Evolutionary conservation across 2,329 filamentous ascomycete genomes (phyloP).

Genomic region (Ceratocystis papillata): DNA sequence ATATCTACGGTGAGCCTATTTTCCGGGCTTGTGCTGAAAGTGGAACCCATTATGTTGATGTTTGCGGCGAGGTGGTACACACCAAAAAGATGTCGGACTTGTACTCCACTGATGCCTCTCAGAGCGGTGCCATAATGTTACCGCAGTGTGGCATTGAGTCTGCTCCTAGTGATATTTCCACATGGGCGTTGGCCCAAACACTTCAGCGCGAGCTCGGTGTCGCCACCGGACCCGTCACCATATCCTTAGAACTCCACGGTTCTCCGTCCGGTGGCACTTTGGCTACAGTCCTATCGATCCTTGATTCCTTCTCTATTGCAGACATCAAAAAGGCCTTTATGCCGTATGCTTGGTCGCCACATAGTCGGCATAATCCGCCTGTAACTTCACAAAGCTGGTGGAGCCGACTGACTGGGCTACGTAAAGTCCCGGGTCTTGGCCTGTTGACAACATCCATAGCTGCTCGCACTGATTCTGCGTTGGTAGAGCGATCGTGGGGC

Average conservation of each 20-base stretch:
- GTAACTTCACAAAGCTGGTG: conserved; percentile 33
- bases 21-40: conserved; percentile 52
- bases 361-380: conserved; percentile 35
- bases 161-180: conserved; percentile 48
- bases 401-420: conserved; percentile 41
- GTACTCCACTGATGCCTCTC: conserved; percentile 44
- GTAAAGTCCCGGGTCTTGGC: conserved; percentile 42
- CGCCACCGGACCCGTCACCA: conserved; percentile 43
- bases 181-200: conserved; percentile 42
- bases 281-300: conserved; percentile 51
- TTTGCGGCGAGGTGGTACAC: conserved; percentile 51
- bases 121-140: conserved; percentile 48
- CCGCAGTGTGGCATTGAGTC: conserved; percentile 54
- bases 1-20: conserved; percentile 44
- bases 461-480: conserved; percentile 40
- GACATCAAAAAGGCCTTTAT: conserved; percentile 38
- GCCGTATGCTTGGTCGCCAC: conserved; percentile 49
- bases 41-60: conserved; percentile 55
- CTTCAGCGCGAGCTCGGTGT: conserved; percentile 42
- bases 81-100: conserved; percentile 50
- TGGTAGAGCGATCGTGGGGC: conserved; percentile 54
- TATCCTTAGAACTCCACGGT: conserved; percentile 40
- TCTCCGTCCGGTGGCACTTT: conserved; percentile 56
- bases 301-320: conserved; percentile 42
- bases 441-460: conserved; percentile 45